A percentile compares a stretch with the other conserved stretches of the same genome.
phyloP scores from a whole-genome alignment of 75 land plant species.

The Pinus albicaulis region DNA sequence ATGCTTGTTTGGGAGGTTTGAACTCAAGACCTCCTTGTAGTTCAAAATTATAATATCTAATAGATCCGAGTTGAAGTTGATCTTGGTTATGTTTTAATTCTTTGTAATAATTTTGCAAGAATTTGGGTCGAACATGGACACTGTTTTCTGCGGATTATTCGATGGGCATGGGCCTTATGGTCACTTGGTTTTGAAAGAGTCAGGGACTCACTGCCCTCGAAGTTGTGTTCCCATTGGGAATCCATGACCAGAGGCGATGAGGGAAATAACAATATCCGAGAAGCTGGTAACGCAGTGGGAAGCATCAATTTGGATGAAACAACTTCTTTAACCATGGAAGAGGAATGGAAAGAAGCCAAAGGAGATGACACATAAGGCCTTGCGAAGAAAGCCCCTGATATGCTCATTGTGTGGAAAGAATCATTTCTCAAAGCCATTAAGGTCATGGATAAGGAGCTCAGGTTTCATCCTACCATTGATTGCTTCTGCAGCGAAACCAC shows the following conservation, averaged over 20 bases:
- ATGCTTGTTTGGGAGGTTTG: conserved; percentile 96
- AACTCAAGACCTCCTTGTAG: not conserved
- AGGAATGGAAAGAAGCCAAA: conserved; percentile 17
- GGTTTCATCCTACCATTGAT: conserved; percentile 49
- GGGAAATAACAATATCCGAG: not conserved
- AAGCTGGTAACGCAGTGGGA: not conserved
- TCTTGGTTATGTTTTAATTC: not conserved
- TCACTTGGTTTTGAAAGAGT: conserved; percentile 76
- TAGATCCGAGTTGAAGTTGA: not conserved
- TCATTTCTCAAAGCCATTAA: conserved; percentile 46
- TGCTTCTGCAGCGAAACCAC: conserved; percentile 79
- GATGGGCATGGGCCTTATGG: conserved; percentile 95
- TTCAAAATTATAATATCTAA: too few relatives aligned
- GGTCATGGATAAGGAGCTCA: conserved; percentile 62
- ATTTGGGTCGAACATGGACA: conserved; percentile 59
- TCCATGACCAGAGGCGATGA: conserved; percentile 9
- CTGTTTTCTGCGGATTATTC: conserved; percentile 85
- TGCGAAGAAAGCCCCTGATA: conserved; percentile 15
- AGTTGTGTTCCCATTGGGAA: conserved; percentile 58
- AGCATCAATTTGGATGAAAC: conserved; percentile 12
- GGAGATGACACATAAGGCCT: conserved; percentile 13
- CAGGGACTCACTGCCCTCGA: conserved; percentile 64
- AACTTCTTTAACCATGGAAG: conserved; percentile 6
- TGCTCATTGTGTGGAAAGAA: conserved; percentile 31
- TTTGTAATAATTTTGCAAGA: conserved; percentile 27